A percentile compares a stretch with the other conserved stretches of the same genome.
These are phyloP conservation scores for Kluyveromyces sp. DNA, from an alignment of 1,139 yeast genomes.

Conservation along the genomic window DNA sequence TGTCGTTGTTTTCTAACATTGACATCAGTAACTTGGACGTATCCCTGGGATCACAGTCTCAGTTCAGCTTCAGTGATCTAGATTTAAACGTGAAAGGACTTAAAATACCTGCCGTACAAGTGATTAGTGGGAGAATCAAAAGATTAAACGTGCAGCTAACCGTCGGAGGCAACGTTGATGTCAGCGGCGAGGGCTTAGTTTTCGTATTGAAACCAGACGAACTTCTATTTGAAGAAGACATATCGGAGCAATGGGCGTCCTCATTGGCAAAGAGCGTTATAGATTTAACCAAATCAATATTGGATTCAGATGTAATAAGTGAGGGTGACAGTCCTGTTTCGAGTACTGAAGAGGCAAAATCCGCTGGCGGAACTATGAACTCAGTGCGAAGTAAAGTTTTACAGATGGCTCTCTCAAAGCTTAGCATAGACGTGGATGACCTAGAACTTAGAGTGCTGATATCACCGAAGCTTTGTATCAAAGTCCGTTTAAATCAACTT, in stretches of 20 bases:
- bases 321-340: conserved; percentile 14
- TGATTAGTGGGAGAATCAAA: conserved; percentile 58
- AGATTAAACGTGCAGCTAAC: conserved; percentile 45
- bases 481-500: conserved; percentile 14
- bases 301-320: conserved; percentile 32
- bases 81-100: conserved; percentile 68
- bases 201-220: conserved; percentile 39
- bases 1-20: conserved; percentile 75
- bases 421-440: conserved; percentile 22
- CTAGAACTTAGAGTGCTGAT: conserved; percentile 20
- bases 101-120: conserved; percentile 57
- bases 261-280: conserved; percentile 59
- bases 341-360: not conserved
- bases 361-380: conserved; percentile 15
- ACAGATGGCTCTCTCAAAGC: conserved; percentile 28
- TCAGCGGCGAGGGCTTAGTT: conserved; percentile 54
- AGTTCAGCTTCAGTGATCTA: conserved; percentile 54
- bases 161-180: conserved; percentile 59
- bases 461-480: conserved; percentile 13
- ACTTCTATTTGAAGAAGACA: conserved; percentile 11
- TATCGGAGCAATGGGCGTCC: conserved; percentile 32
- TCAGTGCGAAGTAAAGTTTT: conserved; percentile 30
- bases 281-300: conserved; percentile 56
- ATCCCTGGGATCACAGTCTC: conserved; percentile 52
- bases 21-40: conserved; percentile 79